A percentile compares a stretch with the other conserved stretches of the same genome.
These are phyloP conservation scores for Diaporthe longicolla DNA, from an alignment of 2,329 filamentous ascomycete species.

Conservation along the genomic window DNA sequence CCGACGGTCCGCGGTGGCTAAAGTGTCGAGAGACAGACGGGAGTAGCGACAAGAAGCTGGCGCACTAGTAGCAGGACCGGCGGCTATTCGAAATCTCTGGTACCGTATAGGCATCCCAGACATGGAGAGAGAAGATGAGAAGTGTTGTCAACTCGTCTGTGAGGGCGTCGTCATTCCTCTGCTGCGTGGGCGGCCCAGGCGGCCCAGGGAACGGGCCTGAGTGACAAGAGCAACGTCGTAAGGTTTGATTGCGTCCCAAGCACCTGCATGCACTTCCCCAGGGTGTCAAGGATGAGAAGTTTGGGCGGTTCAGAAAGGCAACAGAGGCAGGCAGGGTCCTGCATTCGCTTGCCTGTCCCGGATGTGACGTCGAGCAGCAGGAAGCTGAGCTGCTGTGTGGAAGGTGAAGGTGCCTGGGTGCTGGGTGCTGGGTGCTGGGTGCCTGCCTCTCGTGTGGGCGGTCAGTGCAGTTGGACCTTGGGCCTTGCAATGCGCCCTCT, in stretches of 20 bases:
- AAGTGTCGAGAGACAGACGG: not conserved
- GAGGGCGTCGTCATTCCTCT: not conserved
- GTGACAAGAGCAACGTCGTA: not conserved
- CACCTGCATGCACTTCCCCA: slow-evolving; percentile 31
- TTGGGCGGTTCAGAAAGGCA: no score
- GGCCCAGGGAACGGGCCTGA: not conserved
- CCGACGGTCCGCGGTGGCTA: slow-evolving; percentile 29
- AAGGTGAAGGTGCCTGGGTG: not conserved
- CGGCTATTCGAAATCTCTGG: slow-evolving; percentile 7
- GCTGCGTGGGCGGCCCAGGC: no score
- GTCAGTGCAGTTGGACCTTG: not conserved
- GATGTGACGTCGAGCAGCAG: slow-evolving; percentile 20
- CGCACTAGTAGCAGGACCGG: not conserved
- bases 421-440: no score
- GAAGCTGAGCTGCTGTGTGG: no score
- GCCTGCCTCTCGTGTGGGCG: not conserved
- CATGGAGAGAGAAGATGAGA: not conserved
- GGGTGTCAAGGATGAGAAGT: not conserved
- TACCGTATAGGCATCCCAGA: slow-evolving; percentile 12
- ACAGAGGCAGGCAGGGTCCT: not conserved
- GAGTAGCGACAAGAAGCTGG: not conserved
- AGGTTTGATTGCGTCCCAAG: slow-evolving; percentile 11
- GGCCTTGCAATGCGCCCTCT: not conserved
- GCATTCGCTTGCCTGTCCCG: slow-evolving; percentile 22
- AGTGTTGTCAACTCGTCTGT: not conserved